These are phyloP conservation scores for Quercus bicolor DNA, from an alignment of 306 rosid species.

Conservation along the genomic window DNA sequence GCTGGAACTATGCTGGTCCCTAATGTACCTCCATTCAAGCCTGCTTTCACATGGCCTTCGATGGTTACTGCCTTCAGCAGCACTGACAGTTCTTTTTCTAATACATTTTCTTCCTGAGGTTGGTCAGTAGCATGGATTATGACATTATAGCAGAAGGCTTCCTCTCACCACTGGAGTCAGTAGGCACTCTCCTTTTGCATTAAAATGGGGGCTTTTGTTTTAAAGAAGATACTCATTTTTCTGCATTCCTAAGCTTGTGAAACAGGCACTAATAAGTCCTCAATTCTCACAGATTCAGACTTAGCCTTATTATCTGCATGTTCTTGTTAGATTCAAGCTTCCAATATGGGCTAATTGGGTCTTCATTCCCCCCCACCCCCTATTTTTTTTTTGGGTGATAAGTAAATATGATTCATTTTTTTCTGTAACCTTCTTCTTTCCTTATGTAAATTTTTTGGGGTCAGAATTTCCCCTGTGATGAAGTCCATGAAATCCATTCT, in stretches of 20 bases:
- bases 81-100: conserved; percentile 17
- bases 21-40: conserved; percentile 45
- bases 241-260: background rate
- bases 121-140: background rate
- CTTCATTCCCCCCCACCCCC: background rate
- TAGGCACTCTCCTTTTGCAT: too few species aligned
- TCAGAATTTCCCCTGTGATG: background rate
- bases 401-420: background rate
- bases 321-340: background rate
- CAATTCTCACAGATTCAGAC: background rate
- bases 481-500: background rate
- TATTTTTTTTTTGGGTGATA: background rate
- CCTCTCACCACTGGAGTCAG: background rate
- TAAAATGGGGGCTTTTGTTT: background rate
- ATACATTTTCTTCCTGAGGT: conserved; percentile 7
- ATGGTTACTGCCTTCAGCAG: conserved; percentile 17
- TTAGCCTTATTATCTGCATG: background rate
- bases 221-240: conserved; percentile 3
- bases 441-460: background rate
- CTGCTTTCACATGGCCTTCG: conserved; percentile 46
- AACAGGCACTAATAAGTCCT: background rate
- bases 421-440: background rate
- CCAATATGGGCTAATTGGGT: background rate
- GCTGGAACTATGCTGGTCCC: conserved; percentile 32
- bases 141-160: background rate